Evolutionary conservation across 2,329 filamentous ascomycete species (phyloP), one percentile per base, ranked within the genome.

Genomic region (Aspergillus oerlinghausenensis): DNA sequence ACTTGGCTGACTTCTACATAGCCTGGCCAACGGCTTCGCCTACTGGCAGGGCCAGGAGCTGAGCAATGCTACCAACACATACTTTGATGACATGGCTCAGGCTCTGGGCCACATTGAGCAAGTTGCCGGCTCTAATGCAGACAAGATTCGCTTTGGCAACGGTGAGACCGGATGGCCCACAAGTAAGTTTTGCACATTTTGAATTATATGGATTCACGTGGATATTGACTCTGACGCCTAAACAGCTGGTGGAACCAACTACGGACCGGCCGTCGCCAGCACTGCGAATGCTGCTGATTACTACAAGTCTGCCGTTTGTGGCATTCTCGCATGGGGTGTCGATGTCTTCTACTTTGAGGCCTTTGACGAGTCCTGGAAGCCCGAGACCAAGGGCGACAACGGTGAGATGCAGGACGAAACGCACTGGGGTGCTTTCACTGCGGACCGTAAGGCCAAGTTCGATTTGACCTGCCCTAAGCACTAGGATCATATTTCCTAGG

Each of bases 261-360:
- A 87, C 68, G 82, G 80, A 55, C 73, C 73, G 26, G 86, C 88
- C 23, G 78, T 81, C 60, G 86, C 87, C 32, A 80, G 84, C 45
- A 79, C 82, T 43, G 65, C 78, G 32, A 84, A 86, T 65, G 86
- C 86, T 28, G 71, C 79, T 60, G 76, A 73, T 25, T 90, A 84
- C 77, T 89, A 80, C 77, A 75, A 82, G 64, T 70, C 82, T 49
- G 84, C 80, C 61, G 81, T 88, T 66, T 89, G 87, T 71, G 81
- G 80, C 52, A 80, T 87, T 67, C 74, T 88, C 38, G 79, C 78
- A 60, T 88, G 84, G 84, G 84, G 84, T 58, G 79, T 85, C 61
- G 88, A 88, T 65, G 82, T 85, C 55, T 89, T 89, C 76, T 87
- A 83, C 75, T 90, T 90, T 64, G 87, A 89, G 79, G 86, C 86